phyloP scores from a whole-genome alignment of 1,139 yeast genomes.

The Suzukiozyma palmioleophila region DNA sequence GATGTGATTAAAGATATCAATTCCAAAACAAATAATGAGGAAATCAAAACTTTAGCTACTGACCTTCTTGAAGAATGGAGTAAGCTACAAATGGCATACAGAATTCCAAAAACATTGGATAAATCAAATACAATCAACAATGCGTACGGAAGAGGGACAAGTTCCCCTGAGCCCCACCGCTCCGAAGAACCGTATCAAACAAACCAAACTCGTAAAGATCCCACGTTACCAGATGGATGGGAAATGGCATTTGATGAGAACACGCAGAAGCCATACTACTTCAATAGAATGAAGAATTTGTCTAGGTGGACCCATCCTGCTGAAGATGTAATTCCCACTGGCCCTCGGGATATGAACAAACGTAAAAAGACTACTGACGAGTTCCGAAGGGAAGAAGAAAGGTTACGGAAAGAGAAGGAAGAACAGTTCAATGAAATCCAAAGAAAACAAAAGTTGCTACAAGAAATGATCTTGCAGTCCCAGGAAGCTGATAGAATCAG shows the following conservation, averaged over 20 bases:
- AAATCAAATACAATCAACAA: constrained; percentile 7
- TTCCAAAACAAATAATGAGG: constrained; percentile 22
- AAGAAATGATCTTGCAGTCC: constrained; percentile 32
- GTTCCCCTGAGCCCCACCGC: constrained; percentile 16
- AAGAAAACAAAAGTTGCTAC: constrained; percentile 33
- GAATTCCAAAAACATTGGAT: constrained; percentile 57
- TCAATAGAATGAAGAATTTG: constrained; percentile 40
- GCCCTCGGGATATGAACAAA: constrained; percentile 17
- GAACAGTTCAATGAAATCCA: constrained; percentile 25
- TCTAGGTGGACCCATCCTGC: constrained; percentile 51
- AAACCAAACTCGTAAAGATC: constrained; percentile 15
- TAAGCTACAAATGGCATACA: constrained; percentile 70
- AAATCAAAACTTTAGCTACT: constrained; percentile 33
- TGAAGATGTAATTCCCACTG: constrained; percentile 18
- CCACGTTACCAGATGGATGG: constrained; percentile 50
- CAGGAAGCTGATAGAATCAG: constrained; percentile 19
- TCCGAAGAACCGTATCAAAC: constrained; percentile 6
- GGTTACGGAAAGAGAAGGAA: constrained; percentile 30
- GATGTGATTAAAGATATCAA: constrained; percentile 50
- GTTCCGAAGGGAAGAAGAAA: constrained; percentile 31
- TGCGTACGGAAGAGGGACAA: constrained; percentile 17
- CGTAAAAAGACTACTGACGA: constrained; percentile 8
- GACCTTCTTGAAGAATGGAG: constrained; percentile 67
- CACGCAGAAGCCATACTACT: constrained; percentile 46
- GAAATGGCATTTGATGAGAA: constrained; percentile 43